phyloP scores from a whole-genome alignment of 768 basidiomycete species.

The Lyophyllum atratum region DNA sequence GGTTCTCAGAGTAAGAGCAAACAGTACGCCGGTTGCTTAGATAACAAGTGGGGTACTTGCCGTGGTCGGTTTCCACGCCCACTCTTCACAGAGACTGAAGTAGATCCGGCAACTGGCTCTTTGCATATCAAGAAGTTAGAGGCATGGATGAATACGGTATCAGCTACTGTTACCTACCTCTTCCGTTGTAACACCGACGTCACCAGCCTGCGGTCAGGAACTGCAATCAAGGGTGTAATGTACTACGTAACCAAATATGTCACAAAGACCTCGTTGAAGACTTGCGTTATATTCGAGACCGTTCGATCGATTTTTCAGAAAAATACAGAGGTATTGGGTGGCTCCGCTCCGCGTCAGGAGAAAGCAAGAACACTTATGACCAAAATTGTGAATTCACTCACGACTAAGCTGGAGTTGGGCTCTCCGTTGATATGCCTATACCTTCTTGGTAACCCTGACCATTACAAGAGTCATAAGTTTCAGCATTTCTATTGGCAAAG shows the following conservation, averaged over 20 bases:
- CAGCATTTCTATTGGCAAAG: constrained; percentile 31
- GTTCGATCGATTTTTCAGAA: constrained; percentile 13
- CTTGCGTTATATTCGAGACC: constrained; percentile 20
- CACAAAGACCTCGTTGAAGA: constrained; percentile 40
- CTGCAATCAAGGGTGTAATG: constrained; percentile 37
- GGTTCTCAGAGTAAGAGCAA: constrained; percentile 6
- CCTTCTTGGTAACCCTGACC: constrained; percentile 35
- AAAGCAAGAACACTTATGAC: constrained; percentile 31
- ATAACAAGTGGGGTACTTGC: constrained; percentile 29
- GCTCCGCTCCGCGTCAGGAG: constrained; percentile 9
- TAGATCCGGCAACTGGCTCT: constrained; percentile 29
- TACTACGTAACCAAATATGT: constrained; percentile 46
- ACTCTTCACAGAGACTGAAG: constrained; percentile 12
- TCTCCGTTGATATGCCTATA: constrained; percentile 35
- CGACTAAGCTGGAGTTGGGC: constrained; percentile 38
- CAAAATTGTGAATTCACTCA: constrained; percentile 35
- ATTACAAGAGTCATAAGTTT: constrained; percentile 37
- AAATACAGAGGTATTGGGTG: constrained; percentile 21
- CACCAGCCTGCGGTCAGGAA: constrained; percentile 39
- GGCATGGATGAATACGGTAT: constrained; percentile 36
- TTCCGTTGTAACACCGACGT: constrained; percentile 42
- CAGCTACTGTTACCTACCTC: constrained; percentile 33
- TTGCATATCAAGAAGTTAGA: constrained; percentile 34
- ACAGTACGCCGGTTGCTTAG: constrained; percentile 23
- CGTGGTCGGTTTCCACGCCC: constrained; percentile 34